Evolutionary conservation across 2,329 filamentous ascomycete species (phyloP), one percentile per base, ranked within the genome.

Genomic region (Colletotrichum viniferum): DNA sequence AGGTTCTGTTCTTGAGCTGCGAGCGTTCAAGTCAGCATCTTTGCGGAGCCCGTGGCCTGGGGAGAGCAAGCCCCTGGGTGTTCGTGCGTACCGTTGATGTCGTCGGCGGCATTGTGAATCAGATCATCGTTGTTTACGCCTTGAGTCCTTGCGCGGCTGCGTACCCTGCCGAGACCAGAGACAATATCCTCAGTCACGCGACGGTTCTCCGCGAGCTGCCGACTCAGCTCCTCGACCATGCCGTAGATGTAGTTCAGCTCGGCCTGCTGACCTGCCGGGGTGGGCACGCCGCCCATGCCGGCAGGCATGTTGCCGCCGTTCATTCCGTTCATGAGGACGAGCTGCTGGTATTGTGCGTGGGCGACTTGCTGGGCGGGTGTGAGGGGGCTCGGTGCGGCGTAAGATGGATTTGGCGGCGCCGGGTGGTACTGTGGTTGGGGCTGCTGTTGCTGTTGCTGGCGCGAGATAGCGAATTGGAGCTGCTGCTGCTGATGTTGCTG

Each of bases 191-290:
- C 90, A n/a, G 91, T 90, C 48, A 90, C 88, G 56, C 88, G 87
- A 78, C 90, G 87, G 81, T 92, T 92, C 67, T 92, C 90, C 14
- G 91, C 88, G 34, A 93, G 86, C 80, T 92, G 90, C 38, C 90
- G 88, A 79, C 91, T 92, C 63, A 93, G 86, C 81, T 92, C 91
- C 80, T 94, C 92, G 13, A 94, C 92, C 89, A 93, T 91, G 78
- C 87, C 87, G 81, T 93, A 93, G 80, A 94, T 92, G 83, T 92
- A 91, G 81, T 92, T 92, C 76, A 94, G 88, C 82, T 94, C 92
- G 68, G 91, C 89, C 82, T 93, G 91, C 81, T 94, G 92, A 63
- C 91, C 92, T 21, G 92, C 92, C n/a, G 92, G 92, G 18, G 90
- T 92, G 16, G 92, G 91, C 60, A 88, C 86, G 26, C 73, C 73